These are phyloP conservation scores for Babesia caballi DNA, from an alignment of 169 alveolate genomes.

Conservation along the genomic window DNA sequence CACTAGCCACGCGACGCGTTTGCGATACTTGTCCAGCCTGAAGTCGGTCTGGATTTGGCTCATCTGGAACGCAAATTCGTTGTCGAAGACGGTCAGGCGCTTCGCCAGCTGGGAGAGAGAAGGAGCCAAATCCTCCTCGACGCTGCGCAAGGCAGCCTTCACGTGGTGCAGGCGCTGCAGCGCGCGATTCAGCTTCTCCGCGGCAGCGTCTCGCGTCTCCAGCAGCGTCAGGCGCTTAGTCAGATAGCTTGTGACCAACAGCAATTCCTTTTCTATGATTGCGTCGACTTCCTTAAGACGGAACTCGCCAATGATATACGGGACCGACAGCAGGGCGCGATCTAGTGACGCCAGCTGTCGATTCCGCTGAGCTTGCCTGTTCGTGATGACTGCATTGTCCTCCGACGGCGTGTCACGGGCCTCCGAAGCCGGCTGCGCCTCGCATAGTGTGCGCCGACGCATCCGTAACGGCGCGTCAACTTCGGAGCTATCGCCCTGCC, in stretches of 20 bases:
- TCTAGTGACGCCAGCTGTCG: background rate
- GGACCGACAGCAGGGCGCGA: conserved; percentile 27
- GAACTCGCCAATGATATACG: background rate
- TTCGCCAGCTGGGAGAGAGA: background rate
- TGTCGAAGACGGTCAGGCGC: conserved; percentile 28
- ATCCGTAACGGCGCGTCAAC: too few species aligned
- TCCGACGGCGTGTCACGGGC: too few species aligned
- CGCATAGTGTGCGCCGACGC: too few species aligned
- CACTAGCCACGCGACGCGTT: conserved; percentile 58
- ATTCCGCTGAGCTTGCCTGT: too few species aligned
- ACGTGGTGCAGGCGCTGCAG: conserved; percentile 36
- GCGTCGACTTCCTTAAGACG: conserved; percentile 31
- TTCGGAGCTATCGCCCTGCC: too few species aligned
- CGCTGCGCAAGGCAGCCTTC: conserved; percentile 1
- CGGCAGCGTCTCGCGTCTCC: background rate
- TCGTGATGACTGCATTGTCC: too few species aligned
- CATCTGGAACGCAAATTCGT: conserved; percentile 17
- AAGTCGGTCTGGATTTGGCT: too few species aligned
- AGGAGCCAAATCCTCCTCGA: conserved; percentile 20
- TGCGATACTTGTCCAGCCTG: conserved; percentile 49
- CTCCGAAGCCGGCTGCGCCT: too few species aligned
- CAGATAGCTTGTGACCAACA: conserved; percentile 46
- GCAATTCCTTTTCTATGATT: conserved; percentile 49
- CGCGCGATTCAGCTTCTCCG: conserved; percentile 48
- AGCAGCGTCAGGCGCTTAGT: conserved; percentile 26